A percentile compares a stretch with the other conserved stretches of the same genome.
These are phyloP conservation scores for Alternaria triticimaculans DNA, from an alignment of 2,329 filamentous ascomycete genomes.

Conservation along the genomic window DNA sequence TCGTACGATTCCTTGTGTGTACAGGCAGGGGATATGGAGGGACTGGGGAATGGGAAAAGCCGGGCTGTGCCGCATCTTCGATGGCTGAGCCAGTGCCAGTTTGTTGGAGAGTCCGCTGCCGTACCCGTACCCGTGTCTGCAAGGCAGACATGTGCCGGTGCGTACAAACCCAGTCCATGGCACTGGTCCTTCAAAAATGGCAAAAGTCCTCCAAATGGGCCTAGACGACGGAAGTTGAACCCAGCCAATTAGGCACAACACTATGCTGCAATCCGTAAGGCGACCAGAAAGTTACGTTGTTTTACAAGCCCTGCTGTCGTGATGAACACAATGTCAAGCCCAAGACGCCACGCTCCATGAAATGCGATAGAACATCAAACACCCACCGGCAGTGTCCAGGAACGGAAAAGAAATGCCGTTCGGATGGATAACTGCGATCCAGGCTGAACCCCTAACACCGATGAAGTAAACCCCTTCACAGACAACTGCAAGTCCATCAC, in stretches of 20 bases:
- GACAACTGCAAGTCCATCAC: background rate
- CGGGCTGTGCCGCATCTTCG: background rate
- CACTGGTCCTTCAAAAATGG: background rate
- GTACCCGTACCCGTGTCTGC: background rate
- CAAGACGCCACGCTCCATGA: slow-evolving; percentile 11
- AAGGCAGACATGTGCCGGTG: background rate
- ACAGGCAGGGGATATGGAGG: background rate
- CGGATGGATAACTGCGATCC: background rate
- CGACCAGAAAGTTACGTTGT: background rate
- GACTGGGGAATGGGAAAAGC: background rate
- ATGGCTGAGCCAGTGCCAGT: background rate
- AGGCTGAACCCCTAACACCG: background rate
- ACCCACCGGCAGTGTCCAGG: background rate
- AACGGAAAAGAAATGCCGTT: background rate
- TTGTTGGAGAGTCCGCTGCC: background rate
- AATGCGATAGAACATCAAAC: slow-evolving; percentile 1
- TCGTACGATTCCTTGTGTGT: background rate
- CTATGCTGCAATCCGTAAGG: background rate
- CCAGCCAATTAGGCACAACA: background rate
- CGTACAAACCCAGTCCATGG: background rate
- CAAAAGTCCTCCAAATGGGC: background rate
- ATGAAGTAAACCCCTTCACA: background rate
- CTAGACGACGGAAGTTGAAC: background rate
- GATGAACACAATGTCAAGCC: background rate
- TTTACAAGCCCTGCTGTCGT: background rate